These are phyloP conservation scores for Thelonectria blattea DNA, from an alignment of 2,329 filamentous ascomycete species.

Conservation along the genomic window DNA sequence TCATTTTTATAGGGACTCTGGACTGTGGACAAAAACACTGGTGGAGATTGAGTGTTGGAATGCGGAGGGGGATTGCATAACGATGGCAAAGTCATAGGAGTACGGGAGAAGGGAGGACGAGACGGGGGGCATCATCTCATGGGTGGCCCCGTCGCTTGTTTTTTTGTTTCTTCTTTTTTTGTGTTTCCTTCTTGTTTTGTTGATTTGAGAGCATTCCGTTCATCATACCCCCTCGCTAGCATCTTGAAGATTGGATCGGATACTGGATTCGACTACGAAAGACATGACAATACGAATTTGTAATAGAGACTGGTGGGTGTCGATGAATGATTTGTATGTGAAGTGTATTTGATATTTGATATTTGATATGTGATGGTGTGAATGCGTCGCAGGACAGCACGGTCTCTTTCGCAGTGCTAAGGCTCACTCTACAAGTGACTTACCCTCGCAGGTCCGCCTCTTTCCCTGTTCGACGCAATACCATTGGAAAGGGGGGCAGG, in stretches of 20 bases:
- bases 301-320: constrained; percentile 22
- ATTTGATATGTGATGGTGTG: neutral
- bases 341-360: too few species aligned
- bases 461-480: too few species aligned
- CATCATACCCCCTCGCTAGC: constrained; percentile 37
- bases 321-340: neutral
- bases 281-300: constrained; percentile 33
- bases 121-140: constrained; percentile 21
- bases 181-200: too few species aligned
- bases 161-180: constrained; percentile 16
- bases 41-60: constrained; percentile 40
- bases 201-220: constrained; percentile 39
- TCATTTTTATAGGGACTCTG: constrained; percentile 31
- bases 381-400: too few species aligned
- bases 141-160: constrained; percentile 24
- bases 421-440: too few species aligned
- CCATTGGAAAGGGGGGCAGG: too few species aligned
- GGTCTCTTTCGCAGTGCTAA: too few species aligned
- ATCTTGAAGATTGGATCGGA: constrained; percentile 38
- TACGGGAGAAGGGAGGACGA: constrained; percentile 34
- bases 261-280: constrained; percentile 38
- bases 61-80: constrained; percentile 39
- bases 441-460: too few species aligned
- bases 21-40: constrained; percentile 27
- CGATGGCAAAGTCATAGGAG: constrained; percentile 35